Conservation (phyloP, 2,329 filamentous ascomycete genomes). For the Alternaria triticimaculans region DNA sequence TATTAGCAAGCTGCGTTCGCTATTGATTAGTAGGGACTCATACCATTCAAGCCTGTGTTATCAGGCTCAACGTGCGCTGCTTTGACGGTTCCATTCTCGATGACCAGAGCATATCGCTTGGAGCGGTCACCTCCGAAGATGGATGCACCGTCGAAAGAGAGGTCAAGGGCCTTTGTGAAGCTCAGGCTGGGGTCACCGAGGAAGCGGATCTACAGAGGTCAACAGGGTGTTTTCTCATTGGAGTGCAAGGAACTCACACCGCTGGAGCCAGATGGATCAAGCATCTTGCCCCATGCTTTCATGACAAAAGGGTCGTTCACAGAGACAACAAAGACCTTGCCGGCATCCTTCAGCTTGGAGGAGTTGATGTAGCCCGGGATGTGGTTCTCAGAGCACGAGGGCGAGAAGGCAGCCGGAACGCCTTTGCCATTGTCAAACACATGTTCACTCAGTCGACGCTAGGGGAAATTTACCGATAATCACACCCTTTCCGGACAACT, state of each 20-base stretch:
- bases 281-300: slow-evolving; percentile 82
- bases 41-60: slow-evolving; percentile 81
- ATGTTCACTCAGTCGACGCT: slow-evolving; percentile 8
- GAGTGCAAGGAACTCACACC: slow-evolving; percentile 65
- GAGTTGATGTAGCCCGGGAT: slow-evolving; percentile 87
- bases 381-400: slow-evolving; percentile 72
- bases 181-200: slow-evolving; percentile 79
- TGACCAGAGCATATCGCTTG: slow-evolving; percentile 85
- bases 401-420: slow-evolving; percentile 56
- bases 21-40: slow-evolving; percentile 28
- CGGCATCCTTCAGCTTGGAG: slow-evolving; percentile 77
- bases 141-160: slow-evolving; percentile 78
- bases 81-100: slow-evolving; percentile 86
- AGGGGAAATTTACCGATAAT: slow-evolving; percentile 63
- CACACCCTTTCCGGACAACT: slow-evolving; percentile 76
- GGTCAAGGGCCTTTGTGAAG: slow-evolving; percentile 84
- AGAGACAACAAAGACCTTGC: slow-evolving; percentile 85
- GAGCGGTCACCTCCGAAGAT: slow-evolving; percentile 83
- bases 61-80: slow-evolving; percentile 85
- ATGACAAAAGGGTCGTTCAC: slow-evolving; percentile 97
- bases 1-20: neutral
- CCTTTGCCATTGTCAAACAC: slow-evolving; percentile 27
- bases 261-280: slow-evolving; percentile 77
- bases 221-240: slow-evolving; percentile 1
- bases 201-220: slow-evolving; percentile 76